These are phyloP conservation scores for Kewa caespitosa DNA, from an alignment of 179 eudicot species.

Conservation along the genomic window DNA sequence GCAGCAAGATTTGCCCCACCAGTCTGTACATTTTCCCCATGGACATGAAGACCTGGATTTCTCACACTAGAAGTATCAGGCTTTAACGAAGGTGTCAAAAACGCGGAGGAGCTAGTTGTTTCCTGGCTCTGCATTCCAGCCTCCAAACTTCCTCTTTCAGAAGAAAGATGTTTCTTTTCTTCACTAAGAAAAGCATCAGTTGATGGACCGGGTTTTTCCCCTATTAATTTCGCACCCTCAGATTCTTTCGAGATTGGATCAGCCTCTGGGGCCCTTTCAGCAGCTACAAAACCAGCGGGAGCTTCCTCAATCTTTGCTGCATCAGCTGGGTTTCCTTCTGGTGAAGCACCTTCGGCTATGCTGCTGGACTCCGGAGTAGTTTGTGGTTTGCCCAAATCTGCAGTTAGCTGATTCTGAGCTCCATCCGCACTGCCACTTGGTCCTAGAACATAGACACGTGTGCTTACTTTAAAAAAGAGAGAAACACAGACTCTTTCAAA, in stretches of 20 bases:
- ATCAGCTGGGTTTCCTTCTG: slow-evolving; percentile 37
- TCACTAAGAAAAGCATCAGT: slow-evolving; percentile 35
- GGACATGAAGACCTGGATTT: slow-evolving; percentile 34
- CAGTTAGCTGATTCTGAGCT: slow-evolving; percentile 47
- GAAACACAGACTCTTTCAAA: neutral
- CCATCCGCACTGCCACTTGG: slow-evolving; percentile 53
- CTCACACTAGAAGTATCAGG: slow-evolving; percentile 40
- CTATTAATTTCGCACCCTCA: slow-evolving; percentile 34
- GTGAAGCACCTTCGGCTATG: slow-evolving; percentile 42
- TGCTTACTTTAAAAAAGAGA: neutral
- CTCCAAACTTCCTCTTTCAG: slow-evolving; percentile 37
- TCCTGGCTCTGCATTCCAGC: slow-evolving; percentile 46
- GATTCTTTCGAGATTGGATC: slow-evolving; percentile 39
- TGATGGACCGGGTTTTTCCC: slow-evolving; percentile 31
- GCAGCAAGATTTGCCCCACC: slow-evolving; percentile 33
- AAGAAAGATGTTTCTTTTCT: slow-evolving; percentile 32
- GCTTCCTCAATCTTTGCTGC: slow-evolving; percentile 41
- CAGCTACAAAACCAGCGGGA: slow-evolving; percentile 39
- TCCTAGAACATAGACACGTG: slow-evolving; percentile 22
- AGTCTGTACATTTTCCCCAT: slow-evolving; percentile 39
- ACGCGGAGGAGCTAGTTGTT: slow-evolving; percentile 37
- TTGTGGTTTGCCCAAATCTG: slow-evolving; percentile 64
- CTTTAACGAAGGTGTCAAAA: slow-evolving; percentile 31
- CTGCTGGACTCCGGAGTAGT: slow-evolving; percentile 40
- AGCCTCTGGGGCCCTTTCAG: slow-evolving; percentile 35